These are phyloP conservation scores for Berberis thunbergii DNA, from an alignment of 164 flowering plant genomes.

Conservation along the genomic window DNA sequence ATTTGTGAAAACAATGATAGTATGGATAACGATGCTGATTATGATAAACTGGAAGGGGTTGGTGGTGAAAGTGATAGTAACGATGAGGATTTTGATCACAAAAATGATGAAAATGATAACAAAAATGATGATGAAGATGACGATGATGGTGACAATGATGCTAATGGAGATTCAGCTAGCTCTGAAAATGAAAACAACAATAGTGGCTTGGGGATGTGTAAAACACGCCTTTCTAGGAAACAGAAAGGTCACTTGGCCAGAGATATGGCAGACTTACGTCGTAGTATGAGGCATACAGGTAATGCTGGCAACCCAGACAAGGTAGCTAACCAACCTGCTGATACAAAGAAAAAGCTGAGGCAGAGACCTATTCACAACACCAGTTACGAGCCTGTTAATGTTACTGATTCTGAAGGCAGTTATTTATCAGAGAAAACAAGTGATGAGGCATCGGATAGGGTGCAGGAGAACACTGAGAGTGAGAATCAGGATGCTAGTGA, in stretches of 20 bases:
- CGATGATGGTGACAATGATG: conserved; percentile 2
- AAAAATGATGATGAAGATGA: conserved; percentile 8
- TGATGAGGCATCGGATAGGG: too few relatives aligned
- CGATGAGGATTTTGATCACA: conserved; percentile 15
- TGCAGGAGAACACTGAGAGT: too few relatives aligned
- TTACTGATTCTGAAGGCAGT: neutral
- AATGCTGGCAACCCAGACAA: conserved; percentile 3
- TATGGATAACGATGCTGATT: conserved; percentile 4
- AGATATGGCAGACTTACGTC: conserved; percentile 20
- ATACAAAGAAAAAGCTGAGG: conserved; percentile 13
- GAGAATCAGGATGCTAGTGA: neutral
- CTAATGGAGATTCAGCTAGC: neutral
- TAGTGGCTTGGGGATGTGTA: neutral
- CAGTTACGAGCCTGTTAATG: neutral
- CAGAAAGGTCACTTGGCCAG: conserved; percentile 1
- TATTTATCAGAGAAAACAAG: too few relatives aligned
- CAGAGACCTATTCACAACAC: conserved; percentile 31
- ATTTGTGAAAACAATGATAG: conserved; percentile 2
- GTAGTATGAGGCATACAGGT: conserved; percentile 27
- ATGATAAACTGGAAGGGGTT: conserved; percentile 4
- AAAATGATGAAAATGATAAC: conserved; percentile 9
- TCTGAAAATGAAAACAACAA: conserved; percentile 17
- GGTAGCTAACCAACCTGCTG: conserved; percentile 7
- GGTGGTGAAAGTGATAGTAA: conserved; percentile 14
- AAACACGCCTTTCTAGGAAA: conserved; percentile 1